Evolutionary conservation across 1,284 basidiomycete species (phyloP).

Genomic region (Paramarasmius palmivorus): DNA sequence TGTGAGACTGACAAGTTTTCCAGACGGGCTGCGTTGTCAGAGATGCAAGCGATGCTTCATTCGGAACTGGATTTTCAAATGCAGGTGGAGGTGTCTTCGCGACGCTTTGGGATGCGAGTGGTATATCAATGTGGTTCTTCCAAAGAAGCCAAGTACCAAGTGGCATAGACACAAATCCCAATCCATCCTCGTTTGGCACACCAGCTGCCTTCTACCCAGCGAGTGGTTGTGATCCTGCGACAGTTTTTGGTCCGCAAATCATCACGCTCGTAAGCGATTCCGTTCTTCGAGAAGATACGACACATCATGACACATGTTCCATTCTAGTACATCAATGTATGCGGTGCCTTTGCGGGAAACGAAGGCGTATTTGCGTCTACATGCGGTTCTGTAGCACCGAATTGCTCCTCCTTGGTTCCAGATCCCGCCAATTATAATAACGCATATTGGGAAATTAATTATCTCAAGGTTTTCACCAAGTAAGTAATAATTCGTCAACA

Average conservation of each 20-base stretch:
- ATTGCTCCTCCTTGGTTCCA: constrained; percentile 6
- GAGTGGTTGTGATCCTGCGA: constrained; percentile 37
- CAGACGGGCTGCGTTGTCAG: constrained; percentile 10
- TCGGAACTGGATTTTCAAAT: constrained; percentile 16
- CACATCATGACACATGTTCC: too few species aligned
- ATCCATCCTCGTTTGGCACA: constrained; percentile 56
- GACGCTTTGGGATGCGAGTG: constrained; percentile 53
- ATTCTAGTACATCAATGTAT: constrained; percentile 10
- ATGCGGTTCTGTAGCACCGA: constrained; percentile 3
- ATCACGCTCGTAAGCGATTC: constrained; percentile 14
- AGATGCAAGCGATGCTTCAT: background rate
- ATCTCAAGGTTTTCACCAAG: constrained; percentile 6
- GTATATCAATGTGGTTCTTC: constrained; percentile 63
- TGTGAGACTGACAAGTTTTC: too few species aligned
- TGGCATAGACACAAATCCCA: constrained; percentile 40
- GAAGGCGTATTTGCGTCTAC: background rate
- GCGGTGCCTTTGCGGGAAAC: constrained; percentile 6
- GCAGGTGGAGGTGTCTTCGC: constrained; percentile 19
- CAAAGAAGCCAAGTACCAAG: constrained; percentile 49
- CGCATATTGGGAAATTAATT: constrained; percentile 12
- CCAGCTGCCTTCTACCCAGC: constrained; percentile 60
- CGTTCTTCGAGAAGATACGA: too few species aligned
- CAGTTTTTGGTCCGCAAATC: constrained; percentile 24
- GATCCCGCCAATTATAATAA: constrained; percentile 6
- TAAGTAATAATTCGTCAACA: background rate